These are phyloP conservation scores for Euptelea pleiosperma DNA, from an alignment of 164 flowering plant genomes.

Conservation along the genomic window DNA sequence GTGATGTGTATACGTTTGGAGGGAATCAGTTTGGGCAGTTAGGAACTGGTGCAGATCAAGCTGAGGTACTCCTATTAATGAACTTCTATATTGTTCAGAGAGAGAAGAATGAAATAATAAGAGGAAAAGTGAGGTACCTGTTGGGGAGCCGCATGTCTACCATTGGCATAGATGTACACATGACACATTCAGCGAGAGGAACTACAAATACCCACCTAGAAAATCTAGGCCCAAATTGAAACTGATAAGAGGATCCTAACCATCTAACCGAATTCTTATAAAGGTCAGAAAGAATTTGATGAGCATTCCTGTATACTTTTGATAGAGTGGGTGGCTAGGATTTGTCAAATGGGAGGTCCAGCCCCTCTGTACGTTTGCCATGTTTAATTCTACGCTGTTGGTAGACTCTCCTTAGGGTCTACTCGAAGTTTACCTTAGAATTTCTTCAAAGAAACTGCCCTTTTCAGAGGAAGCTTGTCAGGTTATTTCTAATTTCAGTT, in stretches of 20 bases:
- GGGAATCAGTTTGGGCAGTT: conserved; percentile 99
- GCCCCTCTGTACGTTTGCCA: neutral
- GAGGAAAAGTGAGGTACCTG: neutral
- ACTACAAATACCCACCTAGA: no score
- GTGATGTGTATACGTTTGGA: conserved; percentile 90
- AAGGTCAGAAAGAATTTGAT: no score
- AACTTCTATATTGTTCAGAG: neutral
- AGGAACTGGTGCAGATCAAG: conserved; percentile 93
- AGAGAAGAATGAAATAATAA: neutral
- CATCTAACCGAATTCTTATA: no score
- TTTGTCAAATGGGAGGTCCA: neutral
- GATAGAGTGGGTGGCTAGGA: neutral
- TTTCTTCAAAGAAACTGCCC: no score
- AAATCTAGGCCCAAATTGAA: no score
- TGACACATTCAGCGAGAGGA: no score
- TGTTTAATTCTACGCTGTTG: neutral
- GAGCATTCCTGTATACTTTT: neutral
- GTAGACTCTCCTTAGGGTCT: no score
- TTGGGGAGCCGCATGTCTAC: conserved; percentile 2
- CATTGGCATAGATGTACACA: no score
- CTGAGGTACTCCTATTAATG: conserved; percentile 57
- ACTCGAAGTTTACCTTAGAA: no score
- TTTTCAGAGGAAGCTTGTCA: no score
- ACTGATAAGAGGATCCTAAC: neutral
- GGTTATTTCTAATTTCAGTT: no score